Conservation (phyloP, 306 rosid species). For the Ochetophila trinervis region DNA sequence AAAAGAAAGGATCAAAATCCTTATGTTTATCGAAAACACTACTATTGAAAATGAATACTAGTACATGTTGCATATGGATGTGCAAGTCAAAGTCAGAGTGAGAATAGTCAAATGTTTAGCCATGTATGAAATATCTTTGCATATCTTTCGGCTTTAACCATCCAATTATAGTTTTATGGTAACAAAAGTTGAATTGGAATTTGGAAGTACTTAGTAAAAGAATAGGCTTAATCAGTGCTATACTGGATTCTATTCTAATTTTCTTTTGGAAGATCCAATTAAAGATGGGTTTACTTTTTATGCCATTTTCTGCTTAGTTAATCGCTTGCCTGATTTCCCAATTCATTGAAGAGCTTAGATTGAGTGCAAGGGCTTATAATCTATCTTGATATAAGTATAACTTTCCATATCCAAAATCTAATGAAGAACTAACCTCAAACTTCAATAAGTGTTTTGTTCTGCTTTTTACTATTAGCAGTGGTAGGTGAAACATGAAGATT, state of each 20-base stretch:
- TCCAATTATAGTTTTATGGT: neutral
- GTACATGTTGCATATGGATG: neutral
- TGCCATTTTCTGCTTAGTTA: neutral
- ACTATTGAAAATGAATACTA: no score
- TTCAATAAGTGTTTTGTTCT: no score
- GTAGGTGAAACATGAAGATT: no score
- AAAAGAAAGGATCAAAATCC: no score
- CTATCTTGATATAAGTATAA: neutral
- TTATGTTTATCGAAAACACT: no score
- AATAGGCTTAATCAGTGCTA: neutral
- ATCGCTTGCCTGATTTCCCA: neutral
- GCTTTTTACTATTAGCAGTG: no score
- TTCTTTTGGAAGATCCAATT: neutral
- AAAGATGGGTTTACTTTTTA: neutral
- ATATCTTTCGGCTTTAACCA: neutral
- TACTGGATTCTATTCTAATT: neutral
- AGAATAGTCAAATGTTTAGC: neutral
- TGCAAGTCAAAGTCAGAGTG: neutral
- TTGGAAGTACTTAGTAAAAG: neutral
- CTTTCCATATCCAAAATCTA: slow-evolving; percentile 8
- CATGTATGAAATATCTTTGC: neutral
- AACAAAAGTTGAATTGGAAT: neutral
- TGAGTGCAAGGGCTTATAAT: neutral
- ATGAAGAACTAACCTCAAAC: neutral
- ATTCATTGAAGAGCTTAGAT: neutral